Evolutionary conservation across 352 stramenopile genomes (phyloP), one percentile per base, ranked within the genome.

Genomic region (Phytophthora aleatoria): DNA sequence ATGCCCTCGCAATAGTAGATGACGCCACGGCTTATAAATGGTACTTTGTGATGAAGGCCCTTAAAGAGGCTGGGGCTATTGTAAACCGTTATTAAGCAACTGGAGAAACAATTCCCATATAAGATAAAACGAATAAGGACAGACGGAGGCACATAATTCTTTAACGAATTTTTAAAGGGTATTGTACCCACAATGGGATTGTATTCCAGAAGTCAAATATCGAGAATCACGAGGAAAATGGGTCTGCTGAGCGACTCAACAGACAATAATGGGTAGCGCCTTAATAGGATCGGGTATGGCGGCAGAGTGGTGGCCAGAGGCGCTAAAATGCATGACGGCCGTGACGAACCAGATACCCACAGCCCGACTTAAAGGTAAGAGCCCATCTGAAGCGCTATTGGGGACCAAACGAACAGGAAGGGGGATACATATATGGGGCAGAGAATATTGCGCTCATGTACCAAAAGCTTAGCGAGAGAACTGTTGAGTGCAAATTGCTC

Each of bases 41-140:
- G 58, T 59, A 56, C 31, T 49, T 67, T 31, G 16, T 20, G 16
- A 20, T 59, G 42, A 55, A 57, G 27, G 59, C 49, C 35, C 49
- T 58, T 27, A 35, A 59, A 50, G 31, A 49, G 12, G 48, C 41
- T 39, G 39, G 48, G 6, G 24, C 10, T 12, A 55, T 47, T 55
- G 39, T 45, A 27, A 27, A 45, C 39, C 39, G 0, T 20, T 20
- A 20, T 27, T 27, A 45, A 45, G 39, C 39, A 45, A 13, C 5
- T 45, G n/a, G 16, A 45, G 39, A 45, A 28, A 45, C n/a, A 45
- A 11, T 12, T 45, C n/a, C 39, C 39, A 13, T 45, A 45, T 3
- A 45, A 9, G 5, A 15, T 45, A 24, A 45, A 45, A 27, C 15
- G 39, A 20, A 45, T 50, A 50, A 44, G 59, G 16, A 61, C 50